Percentiles rank a stretch among this genome's conserved stretches.
Evolutionary conservation across 1,284 basidiomycete genomes (phyloP).

Genomic region (Moesziomyces antarcticus): DNA sequence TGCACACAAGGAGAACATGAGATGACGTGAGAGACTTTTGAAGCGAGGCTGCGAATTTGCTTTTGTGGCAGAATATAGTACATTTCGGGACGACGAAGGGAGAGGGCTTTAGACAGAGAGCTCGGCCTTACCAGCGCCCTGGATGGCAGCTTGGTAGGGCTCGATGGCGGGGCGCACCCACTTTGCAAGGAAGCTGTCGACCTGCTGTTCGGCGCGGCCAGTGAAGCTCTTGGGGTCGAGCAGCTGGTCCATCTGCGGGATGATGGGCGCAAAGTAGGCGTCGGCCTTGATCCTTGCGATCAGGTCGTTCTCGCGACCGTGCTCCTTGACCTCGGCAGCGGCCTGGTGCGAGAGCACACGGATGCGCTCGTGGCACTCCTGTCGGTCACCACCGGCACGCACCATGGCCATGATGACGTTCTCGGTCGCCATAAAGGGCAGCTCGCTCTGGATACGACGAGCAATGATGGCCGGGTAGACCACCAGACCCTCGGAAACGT

Average conservation of each 20-base stretch:
- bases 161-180: constrained; percentile 89
- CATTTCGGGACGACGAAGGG: neutral
- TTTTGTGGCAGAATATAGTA: constrained; percentile 7
- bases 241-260: constrained; percentile 69
- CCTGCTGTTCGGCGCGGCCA: constrained; percentile 63
- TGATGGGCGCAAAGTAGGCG: constrained; percentile 75
- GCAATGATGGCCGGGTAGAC: constrained; percentile 97
- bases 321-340: constrained; percentile 90
- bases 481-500: constrained; percentile 95
- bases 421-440: constrained; percentile 95
- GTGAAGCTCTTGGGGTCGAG: constrained; percentile 58
- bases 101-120: constrained; percentile 61
- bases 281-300: constrained; percentile 84
- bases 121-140: constrained; percentile 74
- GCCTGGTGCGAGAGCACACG: constrained; percentile 96
- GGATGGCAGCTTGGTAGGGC: constrained; percentile 75
- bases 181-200: constrained; percentile 77
- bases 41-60: neutral
- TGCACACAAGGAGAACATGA: neutral
- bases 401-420: constrained; percentile 99
- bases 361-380: constrained; percentile 96
- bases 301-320: constrained; percentile 94
- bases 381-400: constrained; percentile 90
- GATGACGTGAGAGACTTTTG: neutral
- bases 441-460: constrained; percentile 89